phyloP scores from a whole-genome alignment of 148 eudicot genomes.

The Drosera capensis region DNA sequence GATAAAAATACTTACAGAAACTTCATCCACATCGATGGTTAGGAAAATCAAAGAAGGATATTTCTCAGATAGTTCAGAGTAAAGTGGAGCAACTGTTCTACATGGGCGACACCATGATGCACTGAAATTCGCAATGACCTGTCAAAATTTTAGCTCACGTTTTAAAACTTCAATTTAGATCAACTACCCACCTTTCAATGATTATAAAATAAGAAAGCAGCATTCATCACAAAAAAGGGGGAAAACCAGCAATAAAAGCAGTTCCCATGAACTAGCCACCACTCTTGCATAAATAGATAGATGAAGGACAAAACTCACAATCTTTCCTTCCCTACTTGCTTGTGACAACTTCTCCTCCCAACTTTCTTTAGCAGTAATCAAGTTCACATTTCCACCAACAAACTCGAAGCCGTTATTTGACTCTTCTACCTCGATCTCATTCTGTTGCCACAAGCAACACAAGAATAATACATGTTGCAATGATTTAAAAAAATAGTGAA shows the following conservation, averaged over 20 bases:
- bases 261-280: too few species aligned
- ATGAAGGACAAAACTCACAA: conserved; percentile 33
- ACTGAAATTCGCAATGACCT: conserved; percentile 91
- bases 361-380: conserved; percentile 51
- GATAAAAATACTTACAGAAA: conserved; percentile 44
- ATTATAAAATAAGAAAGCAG: too few species aligned
- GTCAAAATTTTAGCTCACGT: conserved; percentile 10
- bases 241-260: too few species aligned
- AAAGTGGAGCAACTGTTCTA: conserved; percentile 74
- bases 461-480: too few species aligned
- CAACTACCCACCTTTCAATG: too few species aligned
- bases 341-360: conserved; percentile 65
- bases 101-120: conserved; percentile 99
- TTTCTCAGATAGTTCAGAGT: conserved; percentile 65
- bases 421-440: conserved; percentile 34
- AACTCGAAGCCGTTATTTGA: conserved; percentile 31
- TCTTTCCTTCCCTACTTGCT: conserved; percentile 54
- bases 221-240: too few species aligned
- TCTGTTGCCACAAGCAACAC: conserved; percentile 16
- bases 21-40: conserved; percentile 81
- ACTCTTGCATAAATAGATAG: conserved; percentile 1
- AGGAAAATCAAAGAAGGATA: conserved; percentile 63
- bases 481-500: too few species aligned
- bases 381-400: conserved; percentile 73
- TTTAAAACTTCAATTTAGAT: too few species aligned